These are phyloP conservation scores for Barnettozyma sucrosica DNA, from an alignment of 805 yeast species.

Conservation along the genomic window DNA sequence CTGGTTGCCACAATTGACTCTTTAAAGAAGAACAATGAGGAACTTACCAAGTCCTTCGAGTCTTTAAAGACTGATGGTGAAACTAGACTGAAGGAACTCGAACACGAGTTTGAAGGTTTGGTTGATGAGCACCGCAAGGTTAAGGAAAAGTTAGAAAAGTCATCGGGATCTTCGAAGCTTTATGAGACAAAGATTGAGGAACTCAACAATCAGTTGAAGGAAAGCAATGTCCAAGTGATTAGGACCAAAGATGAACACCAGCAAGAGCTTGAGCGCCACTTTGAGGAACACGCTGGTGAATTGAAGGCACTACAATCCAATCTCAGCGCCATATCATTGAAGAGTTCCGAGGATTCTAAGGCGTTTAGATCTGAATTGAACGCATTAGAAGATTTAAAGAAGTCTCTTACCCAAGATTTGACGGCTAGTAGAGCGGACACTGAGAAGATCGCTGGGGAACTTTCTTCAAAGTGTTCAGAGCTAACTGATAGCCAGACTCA, in stretches of 20 bases:
- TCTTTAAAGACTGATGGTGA: background rate
- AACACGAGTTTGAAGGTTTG: slow-evolving; percentile 6
- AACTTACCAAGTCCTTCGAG: background rate
- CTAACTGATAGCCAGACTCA: background rate
- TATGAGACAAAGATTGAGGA: slow-evolving; percentile 11
- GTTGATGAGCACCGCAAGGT: background rate
- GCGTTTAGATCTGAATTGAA: slow-evolving; percentile 1
- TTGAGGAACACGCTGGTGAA: background rate
- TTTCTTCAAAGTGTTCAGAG: background rate
- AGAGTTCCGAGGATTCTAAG: background rate
- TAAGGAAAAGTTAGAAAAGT: slow-evolving; percentile 12
- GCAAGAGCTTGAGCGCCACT: slow-evolving; percentile 5
- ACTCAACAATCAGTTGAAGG: slow-evolving; percentile 10
- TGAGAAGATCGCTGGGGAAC: background rate
- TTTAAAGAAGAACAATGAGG: slow-evolving; percentile 10
- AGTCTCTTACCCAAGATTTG: slow-evolving; percentile 2
- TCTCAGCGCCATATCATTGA: background rate
- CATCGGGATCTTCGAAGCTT: slow-evolving; percentile 3
- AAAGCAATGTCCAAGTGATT: slow-evolving; percentile 1
- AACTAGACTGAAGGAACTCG: background rate
- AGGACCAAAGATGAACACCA: slow-evolving; percentile 9
- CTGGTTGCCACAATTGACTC: slow-evolving; percentile 8
- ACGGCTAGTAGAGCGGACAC: slow-evolving; percentile 2
- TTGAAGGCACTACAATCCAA: background rate
- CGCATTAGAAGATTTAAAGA: background rate